These are phyloP conservation scores for Sclerotinia minor DNA, from an alignment of 2,329 filamentous ascomycete species.

Conservation along the genomic window DNA sequence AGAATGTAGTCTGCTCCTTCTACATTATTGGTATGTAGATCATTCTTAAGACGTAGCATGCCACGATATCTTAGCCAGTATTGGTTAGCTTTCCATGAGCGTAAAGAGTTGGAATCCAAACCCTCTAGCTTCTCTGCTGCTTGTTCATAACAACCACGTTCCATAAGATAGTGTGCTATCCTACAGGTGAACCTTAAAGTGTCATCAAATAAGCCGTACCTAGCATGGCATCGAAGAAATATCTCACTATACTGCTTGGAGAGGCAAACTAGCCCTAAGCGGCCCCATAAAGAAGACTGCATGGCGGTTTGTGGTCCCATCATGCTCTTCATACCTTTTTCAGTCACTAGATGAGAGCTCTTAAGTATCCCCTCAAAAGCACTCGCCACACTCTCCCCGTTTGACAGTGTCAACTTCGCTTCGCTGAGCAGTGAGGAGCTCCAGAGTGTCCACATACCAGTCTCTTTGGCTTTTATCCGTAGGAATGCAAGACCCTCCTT, in stretches of 20 bases:
- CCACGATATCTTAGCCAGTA: conserved; percentile 68
- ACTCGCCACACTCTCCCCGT: conserved; percentile 62
- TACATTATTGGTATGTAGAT: conserved; percentile 59
- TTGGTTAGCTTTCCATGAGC: conserved; percentile 76
- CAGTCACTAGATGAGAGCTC: conserved; percentile 78
- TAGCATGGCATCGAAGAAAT: conserved; percentile 71
- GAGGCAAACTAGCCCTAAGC: conserved; percentile 63
- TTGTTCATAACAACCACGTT: conserved; percentile 69
- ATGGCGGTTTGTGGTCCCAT: conserved; percentile 74
- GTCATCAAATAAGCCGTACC: conserved; percentile 71
- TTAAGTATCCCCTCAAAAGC: conserved; percentile 79
- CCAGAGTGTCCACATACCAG: conserved; percentile 80
- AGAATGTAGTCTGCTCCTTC: conserved; percentile 58
- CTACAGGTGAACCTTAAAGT: conserved; percentile 72
- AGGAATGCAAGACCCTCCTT: conserved; percentile 82
- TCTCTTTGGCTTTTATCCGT: conserved; percentile 81
- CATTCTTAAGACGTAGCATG: conserved; percentile 63
- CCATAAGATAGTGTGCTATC: conserved; percentile 64
- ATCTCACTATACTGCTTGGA: conserved; percentile 66
- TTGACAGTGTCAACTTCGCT: conserved; percentile 74
- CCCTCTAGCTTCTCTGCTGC: conserved; percentile 61
- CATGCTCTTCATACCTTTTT: conserved; percentile 70
- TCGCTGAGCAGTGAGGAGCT: conserved; percentile 83
- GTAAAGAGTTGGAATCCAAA: conserved; percentile 61
- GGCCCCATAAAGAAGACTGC: conserved; percentile 70